Evolutionary conservation across 768 basidiomycete species (phyloP).

Genomic region (Xerocomellus dryophilus): DNA sequence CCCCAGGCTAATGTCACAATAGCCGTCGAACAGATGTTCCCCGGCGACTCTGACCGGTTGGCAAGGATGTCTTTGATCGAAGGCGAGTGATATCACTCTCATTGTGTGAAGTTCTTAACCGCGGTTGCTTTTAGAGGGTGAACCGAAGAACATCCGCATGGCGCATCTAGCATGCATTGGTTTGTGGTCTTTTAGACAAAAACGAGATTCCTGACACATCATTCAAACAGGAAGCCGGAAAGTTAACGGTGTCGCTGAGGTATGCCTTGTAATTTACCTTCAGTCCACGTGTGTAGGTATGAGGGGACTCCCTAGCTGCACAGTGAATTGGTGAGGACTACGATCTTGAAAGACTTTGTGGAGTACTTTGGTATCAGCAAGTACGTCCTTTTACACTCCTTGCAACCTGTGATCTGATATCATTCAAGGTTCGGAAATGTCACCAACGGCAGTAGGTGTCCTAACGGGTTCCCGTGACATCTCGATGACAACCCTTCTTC

Average conservation of each 20-base stretch:
- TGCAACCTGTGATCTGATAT: constrained; percentile 13
- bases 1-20: not conserved
- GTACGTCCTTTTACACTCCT: constrained; percentile 26
- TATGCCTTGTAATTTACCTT: constrained; percentile 21
- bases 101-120: not conserved
- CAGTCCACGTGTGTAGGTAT: not conserved
- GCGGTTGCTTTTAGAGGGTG: constrained; percentile 54
- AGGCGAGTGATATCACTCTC: constrained; percentile 40
- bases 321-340: constrained; percentile 80
- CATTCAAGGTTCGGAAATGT: constrained; percentile 71
- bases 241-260: constrained; percentile 96
- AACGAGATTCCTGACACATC: not conserved
- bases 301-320: constrained; percentile 54
- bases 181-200: constrained; percentile 12
- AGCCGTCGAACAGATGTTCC: constrained; percentile 89
- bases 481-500: not conserved
- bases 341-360: constrained; percentile 88
- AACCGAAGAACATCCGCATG: constrained; percentile 86
- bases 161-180: constrained; percentile 89
- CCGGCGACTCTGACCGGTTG: constrained; percentile 77
- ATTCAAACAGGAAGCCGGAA: constrained; percentile 58
- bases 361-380: constrained; percentile 88
- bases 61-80: constrained; percentile 91
- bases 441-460: constrained; percentile 80
- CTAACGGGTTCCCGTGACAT: not conserved